A percentile compares a stretch with the other conserved stretches of the same genome.
phyloP scores from a whole-genome alignment of 768 basidiomycete genomes.

The button mushroom (Agaricus bisporus) region DNA sequence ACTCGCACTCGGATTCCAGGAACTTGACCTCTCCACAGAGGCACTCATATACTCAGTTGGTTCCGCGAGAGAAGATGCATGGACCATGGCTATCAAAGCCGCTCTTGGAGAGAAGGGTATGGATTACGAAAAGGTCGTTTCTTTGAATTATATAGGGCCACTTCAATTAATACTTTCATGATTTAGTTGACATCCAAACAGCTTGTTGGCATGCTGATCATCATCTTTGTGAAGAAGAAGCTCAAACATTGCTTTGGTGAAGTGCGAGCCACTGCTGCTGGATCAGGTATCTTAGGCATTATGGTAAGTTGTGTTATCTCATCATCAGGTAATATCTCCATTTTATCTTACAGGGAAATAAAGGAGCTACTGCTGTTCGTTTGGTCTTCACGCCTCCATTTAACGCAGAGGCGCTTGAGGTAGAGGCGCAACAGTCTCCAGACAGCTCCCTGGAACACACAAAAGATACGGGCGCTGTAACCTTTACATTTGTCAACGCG shows the following conservation, averaged over 20 bases:
- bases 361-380: constrained; percentile 69
- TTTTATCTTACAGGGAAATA: constrained; percentile 58
- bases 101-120: constrained; percentile 62
- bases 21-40: constrained; percentile 73
- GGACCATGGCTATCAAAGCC: constrained; percentile 61
- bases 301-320: constrained; percentile 42
- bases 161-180: neutral
- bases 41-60: constrained; percentile 67
- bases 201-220: constrained; percentile 78
- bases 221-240: constrained; percentile 56
- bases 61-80: constrained; percentile 61
- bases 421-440: neutral
- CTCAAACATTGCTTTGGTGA: constrained; percentile 47
- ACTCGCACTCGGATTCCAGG: constrained; percentile 74
- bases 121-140: constrained; percentile 58
- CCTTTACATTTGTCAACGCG: constrained; percentile 72
- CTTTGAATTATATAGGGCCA: neutral
- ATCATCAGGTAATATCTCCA: neutral
- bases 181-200: constrained; percentile 65
- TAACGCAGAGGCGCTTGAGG: constrained; percentile 1
- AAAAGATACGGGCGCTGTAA: constrained; percentile 28
- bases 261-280: constrained; percentile 46
- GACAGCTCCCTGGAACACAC: neutral
- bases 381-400: constrained; percentile 46
- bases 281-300: constrained; percentile 71